Evolutionary conservation across 1,284 basidiomycete species (phyloP).

Genomic region (Puccinia coronata): DNA sequence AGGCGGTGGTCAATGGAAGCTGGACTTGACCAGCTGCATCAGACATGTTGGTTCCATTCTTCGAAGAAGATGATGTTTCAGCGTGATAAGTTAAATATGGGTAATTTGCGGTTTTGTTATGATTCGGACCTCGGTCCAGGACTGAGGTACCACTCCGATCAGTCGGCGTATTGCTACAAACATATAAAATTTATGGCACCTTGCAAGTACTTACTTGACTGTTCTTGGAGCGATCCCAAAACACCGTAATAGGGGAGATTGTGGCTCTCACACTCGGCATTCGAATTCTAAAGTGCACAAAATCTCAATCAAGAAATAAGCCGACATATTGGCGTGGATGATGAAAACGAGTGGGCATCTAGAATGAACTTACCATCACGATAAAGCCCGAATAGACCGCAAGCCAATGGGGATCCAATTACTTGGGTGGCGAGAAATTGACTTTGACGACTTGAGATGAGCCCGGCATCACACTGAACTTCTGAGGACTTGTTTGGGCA

Average conservation of each 20-base stretch:
- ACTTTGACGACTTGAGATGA: neutral
- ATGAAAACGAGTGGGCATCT: too few species aligned
- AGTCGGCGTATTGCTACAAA: neutral
- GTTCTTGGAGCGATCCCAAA: constrained; percentile 24
- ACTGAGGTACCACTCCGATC: neutral
- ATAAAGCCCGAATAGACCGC: constrained; percentile 43
- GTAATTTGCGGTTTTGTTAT: neutral
- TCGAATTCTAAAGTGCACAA: neutral
- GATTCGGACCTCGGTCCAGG: neutral
- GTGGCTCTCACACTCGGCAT: constrained; percentile 35
- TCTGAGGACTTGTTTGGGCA: neutral
- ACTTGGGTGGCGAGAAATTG: constrained; percentile 14
- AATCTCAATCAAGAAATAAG: too few species aligned
- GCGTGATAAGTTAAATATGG: neutral
- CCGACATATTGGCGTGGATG: too few species aligned
- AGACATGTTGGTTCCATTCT: neutral
- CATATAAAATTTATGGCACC: neutral
- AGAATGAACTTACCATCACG: constrained; percentile 24
- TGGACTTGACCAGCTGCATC: neutral
- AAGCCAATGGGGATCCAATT: neutral
- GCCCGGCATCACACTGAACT: constrained; percentile 11
- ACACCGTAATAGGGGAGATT: constrained; percentile 38
- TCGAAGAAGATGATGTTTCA: neutral
- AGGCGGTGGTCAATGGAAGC: neutral
- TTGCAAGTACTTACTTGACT: constrained; percentile 12